Evolutionary conservation across 139 green algal genomes (phyloP).

Genomic region (Edaphochlamys debaryana): DNA sequence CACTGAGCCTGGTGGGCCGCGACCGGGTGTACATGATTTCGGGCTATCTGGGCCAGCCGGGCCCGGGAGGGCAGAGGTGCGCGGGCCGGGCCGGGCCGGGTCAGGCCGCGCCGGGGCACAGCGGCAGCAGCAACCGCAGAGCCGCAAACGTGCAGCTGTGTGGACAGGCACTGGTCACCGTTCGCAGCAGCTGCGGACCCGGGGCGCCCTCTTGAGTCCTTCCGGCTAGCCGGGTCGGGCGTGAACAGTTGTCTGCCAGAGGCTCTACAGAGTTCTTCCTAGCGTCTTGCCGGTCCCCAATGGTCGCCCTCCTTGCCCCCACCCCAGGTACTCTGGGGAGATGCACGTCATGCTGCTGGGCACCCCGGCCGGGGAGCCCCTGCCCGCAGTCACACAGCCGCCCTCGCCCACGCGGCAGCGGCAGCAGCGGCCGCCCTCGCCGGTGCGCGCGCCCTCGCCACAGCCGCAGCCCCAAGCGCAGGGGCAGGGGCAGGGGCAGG

Average conservation of each 20-base stretch:
- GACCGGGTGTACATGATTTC: conserved; percentile 6
- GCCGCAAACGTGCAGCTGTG: too few relatives aligned
- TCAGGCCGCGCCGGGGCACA: too few relatives aligned
- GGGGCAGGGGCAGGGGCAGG: too few relatives aligned
- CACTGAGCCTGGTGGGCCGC: conserved; percentile 11
- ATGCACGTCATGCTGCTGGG: conserved; percentile 13
- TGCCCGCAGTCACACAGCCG: background rate
- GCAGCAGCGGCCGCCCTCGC: background rate
- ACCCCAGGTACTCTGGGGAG: conserved; percentile 7
- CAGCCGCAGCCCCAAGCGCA: background rate
- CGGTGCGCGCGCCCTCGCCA: background rate
- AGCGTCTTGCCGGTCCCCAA: background rate
- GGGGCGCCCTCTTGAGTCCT: too few relatives aligned
- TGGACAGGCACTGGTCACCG: too few relatives aligned
- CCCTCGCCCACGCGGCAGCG: too few relatives aligned
- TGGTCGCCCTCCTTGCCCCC: background rate
- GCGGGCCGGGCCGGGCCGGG: background rate
- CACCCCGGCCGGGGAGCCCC: background rate
- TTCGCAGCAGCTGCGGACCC: background rate
- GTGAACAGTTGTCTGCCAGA: too few relatives aligned
- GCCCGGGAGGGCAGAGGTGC: background rate
- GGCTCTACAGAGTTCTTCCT: too few relatives aligned
- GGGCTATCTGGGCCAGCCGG: conserved; percentile 2
- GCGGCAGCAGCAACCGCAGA: too few relatives aligned
- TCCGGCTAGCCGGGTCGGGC: too few relatives aligned